Conservation (phyloP, 148 eudicot species). For the Polygonum aviculare region DNA sequence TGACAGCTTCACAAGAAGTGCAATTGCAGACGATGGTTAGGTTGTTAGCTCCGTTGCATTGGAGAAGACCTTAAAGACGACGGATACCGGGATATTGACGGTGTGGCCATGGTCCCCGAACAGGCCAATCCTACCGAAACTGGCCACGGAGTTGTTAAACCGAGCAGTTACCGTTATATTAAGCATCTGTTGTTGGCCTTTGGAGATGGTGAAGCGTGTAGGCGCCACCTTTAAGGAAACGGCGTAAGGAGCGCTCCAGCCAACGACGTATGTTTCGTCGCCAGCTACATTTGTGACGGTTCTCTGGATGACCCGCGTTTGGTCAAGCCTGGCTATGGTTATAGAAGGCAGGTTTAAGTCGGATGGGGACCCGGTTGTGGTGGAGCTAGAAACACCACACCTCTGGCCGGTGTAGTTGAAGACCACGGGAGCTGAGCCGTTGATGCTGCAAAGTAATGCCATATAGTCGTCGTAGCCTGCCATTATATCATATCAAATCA, state of each 20-base stretch:
- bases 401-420: constrained; percentile 64
- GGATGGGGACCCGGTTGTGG: constrained; percentile 24
- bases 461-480: constrained; percentile 70
- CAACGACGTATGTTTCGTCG: constrained; percentile 66
- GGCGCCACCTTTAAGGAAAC: constrained; percentile 72
- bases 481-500: background rate
- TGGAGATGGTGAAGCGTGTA: constrained; percentile 40
- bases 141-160: constrained; percentile 43
- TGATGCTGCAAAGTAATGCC: constrained; percentile 86
- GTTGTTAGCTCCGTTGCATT: constrained; percentile 21
- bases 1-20: constrained; percentile 1
- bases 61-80: constrained; percentile 42
- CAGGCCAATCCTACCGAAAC: constrained; percentile 87
- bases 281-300: constrained; percentile 54
- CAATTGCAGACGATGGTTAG: background rate
- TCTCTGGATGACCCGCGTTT: constrained; percentile 52
- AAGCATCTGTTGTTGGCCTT: constrained; percentile 60
- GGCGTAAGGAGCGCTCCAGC: constrained; percentile 89
- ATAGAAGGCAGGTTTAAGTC: constrained; percentile 91
- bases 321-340: constrained; percentile 69
- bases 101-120: constrained; percentile 75
- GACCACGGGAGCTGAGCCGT: constrained; percentile 74
- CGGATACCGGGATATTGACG: constrained; percentile 64
- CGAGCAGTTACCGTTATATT: constrained; percentile 45
- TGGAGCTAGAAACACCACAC: constrained; percentile 37